Evolutionary conservation across 2,329 filamentous ascomycete genomes (phyloP).

Genomic region (Aureobasidium lini): DNA sequence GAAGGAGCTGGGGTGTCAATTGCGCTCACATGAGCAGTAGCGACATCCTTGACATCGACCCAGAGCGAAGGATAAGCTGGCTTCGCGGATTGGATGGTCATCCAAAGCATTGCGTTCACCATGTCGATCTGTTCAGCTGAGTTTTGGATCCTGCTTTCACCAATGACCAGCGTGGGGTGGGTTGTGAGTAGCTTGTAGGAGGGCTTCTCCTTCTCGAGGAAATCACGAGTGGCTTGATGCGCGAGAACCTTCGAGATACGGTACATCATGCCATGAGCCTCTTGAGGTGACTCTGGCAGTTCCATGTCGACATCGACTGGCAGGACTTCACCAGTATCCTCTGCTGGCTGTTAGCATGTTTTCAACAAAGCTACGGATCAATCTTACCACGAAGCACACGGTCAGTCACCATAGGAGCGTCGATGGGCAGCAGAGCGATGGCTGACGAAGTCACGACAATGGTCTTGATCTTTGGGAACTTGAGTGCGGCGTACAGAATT

Average conservation of each 20-base stretch:
- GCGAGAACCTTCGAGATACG: slow-evolving; percentile 23
- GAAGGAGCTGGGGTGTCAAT: slow-evolving; percentile 13
- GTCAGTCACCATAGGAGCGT: neutral
- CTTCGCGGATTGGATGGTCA: slow-evolving; percentile 3
- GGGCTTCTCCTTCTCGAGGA: slow-evolving; percentile 18
- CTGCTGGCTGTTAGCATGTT: neutral
- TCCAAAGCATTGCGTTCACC: slow-evolving; percentile 20
- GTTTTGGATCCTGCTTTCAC: slow-evolving; percentile 20
- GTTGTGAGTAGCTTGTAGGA: slow-evolving; percentile 22
- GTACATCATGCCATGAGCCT: slow-evolving; percentile 19
- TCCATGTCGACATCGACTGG: slow-evolving; percentile 14
- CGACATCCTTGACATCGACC: slow-evolving; percentile 25
- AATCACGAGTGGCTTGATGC: slow-evolving; percentile 23
- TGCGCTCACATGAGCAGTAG: slow-evolving; percentile 22
- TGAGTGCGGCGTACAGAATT: slow-evolving; percentile 22
- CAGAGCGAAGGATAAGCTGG: slow-evolving; percentile 16
- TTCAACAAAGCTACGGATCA: neutral
- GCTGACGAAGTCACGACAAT: slow-evolving; percentile 24
- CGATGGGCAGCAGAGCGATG: slow-evolving; percentile 18
- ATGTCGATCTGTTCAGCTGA: slow-evolving; percentile 17
- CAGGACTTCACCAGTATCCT: slow-evolving; percentile 14
- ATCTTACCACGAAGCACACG: neutral
- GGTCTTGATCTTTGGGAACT: slow-evolving; percentile 21
- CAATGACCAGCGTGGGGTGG: slow-evolving; percentile 23
- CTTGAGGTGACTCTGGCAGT: neutral